Conservation (phyloP, 768 basidiomycete species). For the Strobilomyces echinocephalus region DNA sequence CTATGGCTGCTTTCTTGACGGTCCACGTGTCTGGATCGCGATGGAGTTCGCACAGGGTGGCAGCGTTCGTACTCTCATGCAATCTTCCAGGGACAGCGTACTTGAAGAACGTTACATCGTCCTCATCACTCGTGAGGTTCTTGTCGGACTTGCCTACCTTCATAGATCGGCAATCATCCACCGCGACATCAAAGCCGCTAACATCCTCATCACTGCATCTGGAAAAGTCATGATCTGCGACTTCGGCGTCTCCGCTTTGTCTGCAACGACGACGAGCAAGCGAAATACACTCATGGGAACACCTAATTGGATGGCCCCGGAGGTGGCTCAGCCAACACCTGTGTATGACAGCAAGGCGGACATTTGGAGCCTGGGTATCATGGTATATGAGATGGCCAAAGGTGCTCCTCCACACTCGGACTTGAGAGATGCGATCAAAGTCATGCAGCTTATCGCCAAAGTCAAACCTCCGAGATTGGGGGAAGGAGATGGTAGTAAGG, state of each 20-base stretch:
- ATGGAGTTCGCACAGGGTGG: conserved; percentile 98
- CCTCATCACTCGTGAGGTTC: conserved; percentile 84
- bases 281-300: conserved; percentile 96
- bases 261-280: conserved; percentile 80
- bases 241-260: conserved; percentile 94
- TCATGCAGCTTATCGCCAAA: conserved; percentile 86
- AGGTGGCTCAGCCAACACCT: conserved; percentile 86
- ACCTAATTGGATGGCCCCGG: conserved; percentile 99
- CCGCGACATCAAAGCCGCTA: conserved; percentile 96
- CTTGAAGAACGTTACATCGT: conserved; percentile 89
- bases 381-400: conserved; percentile 93
- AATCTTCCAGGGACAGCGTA: conserved; percentile 66
- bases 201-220: conserved; percentile 82
- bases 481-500: conserved; percentile 75
- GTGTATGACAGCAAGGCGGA: conserved; percentile 97
- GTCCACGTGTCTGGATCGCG: conserved; percentile 95
- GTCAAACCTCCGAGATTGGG: conserved; percentile 75
- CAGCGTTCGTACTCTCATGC: conserved; percentile 89
- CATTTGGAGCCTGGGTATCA: conserved; percentile 96
- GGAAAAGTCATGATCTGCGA: conserved; percentile 96
- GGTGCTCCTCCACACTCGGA: conserved; percentile 94
- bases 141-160: conserved; percentile 81
- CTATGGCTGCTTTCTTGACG: conserved; percentile 94
- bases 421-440: conserved; percentile 72
- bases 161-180: conserved; percentile 95